Conservation (phyloP, 2,329 filamentous ascomycete species). For the Cladophialophora psammophila region DNA sequence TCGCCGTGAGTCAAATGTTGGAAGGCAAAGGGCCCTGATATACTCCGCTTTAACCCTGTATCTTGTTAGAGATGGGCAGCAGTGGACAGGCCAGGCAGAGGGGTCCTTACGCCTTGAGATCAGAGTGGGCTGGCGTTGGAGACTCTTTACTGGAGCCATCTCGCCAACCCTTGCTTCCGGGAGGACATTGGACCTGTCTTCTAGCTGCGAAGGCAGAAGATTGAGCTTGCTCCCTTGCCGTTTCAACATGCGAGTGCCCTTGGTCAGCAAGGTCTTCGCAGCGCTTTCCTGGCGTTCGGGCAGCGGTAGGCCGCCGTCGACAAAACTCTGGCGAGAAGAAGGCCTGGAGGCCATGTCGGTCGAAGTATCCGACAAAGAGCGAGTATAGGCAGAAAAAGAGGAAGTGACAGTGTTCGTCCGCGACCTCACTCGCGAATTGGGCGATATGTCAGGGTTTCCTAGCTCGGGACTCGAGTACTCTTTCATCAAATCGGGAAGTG, state of each 20-base stretch:
- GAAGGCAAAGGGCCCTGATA: conserved; percentile 70
- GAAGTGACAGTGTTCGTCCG: conserved; percentile 36
- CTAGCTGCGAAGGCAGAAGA: conserved; percentile 47
- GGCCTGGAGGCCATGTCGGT: conserved; percentile 32
- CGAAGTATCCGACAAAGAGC: conserved; percentile 31
- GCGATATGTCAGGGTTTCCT: conserved; percentile 20
- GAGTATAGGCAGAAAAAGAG: conserved; percentile 26
- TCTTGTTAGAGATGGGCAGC: conserved; percentile 41
- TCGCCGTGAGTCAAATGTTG: conserved; percentile 69
- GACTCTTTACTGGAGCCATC: conserved; percentile 17
- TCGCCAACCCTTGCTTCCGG: conserved; percentile 19
- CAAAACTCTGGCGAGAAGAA: conserved; percentile 30
- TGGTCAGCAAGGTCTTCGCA: conserved; percentile 51
- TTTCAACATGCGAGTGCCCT: conserved; percentile 56
- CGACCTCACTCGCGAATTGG: conserved; percentile 26
- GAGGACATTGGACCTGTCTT: conserved; percentile 44
- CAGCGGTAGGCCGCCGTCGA: conserved; percentile 20
- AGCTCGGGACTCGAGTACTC: conserved; percentile 27
- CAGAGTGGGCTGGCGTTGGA: conserved; percentile 24
- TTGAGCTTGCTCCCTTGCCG: conserved; percentile 57
- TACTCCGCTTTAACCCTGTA: conserved; percentile 56
- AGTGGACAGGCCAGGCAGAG: not conserved
- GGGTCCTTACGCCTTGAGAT: conserved; percentile 32
- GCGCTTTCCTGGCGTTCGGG: conserved; percentile 37
- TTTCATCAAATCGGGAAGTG: conserved; percentile 36